Conservation (phyloP, 2,329 filamentous ascomycete species). For the Fusarium marasasianum region DNA sequence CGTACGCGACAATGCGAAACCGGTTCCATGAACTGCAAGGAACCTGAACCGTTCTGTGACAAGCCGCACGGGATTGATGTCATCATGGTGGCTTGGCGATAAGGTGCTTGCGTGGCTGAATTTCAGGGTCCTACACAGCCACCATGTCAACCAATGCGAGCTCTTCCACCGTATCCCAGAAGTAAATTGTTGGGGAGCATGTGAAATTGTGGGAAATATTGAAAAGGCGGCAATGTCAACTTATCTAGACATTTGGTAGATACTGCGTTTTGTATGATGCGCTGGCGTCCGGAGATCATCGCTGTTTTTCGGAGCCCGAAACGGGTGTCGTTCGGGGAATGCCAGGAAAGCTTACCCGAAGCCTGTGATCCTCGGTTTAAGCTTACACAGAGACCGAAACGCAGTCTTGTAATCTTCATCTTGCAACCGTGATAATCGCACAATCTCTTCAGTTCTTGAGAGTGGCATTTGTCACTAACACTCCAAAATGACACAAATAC, state of each 20-base stretch:
- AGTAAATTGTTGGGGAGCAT: slow-evolving; percentile 3
- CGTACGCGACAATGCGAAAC: slow-evolving; percentile 27
- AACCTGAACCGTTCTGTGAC: slow-evolving; percentile 11
- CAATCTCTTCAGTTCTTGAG: background rate
- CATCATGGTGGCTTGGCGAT: slow-evolving; percentile 37
- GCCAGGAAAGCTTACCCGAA: slow-evolving; percentile 22
- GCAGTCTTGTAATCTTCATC: background rate
- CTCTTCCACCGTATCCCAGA: background rate
- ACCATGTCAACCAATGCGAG: slow-evolving; percentile 13
- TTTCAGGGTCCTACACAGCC: slow-evolving; percentile 34
- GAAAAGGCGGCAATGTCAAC: background rate
- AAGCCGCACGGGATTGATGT: slow-evolving; percentile 34
- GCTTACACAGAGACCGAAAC: slow-evolving; percentile 6
- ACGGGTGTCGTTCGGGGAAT: slow-evolving; percentile 7
- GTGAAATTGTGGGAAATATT: background rate
- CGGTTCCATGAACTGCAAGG: slow-evolving; percentile 26
- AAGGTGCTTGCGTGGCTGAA: slow-evolving; percentile 32
- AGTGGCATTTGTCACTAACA: background rate
- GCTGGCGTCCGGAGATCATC: background rate
- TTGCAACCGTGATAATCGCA: background rate
- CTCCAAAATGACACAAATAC: slow-evolving; percentile 33
- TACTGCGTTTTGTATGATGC: background rate
- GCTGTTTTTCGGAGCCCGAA: slow-evolving; percentile 25
- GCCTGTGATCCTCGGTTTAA: background rate
- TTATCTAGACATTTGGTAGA: background rate